phyloP scores from a whole-genome alignment of 768 basidiomycete genomes.

The Tulasnella sp. region DNA sequence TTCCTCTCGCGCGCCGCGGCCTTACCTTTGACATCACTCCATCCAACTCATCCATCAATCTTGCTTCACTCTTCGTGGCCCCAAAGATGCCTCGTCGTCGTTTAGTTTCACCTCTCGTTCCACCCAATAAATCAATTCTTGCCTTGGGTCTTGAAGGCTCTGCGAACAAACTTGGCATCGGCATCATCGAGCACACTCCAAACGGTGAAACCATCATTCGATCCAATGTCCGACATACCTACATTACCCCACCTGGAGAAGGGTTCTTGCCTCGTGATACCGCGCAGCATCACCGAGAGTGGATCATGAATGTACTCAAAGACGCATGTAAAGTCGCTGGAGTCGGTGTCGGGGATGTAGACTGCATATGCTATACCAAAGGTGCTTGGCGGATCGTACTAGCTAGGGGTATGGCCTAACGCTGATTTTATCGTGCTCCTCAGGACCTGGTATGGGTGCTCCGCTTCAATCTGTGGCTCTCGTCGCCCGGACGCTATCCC shows the following conservation, averaged over 20 bases:
- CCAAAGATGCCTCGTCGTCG: background rate
- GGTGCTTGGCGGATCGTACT: slow-evolving; percentile 46
- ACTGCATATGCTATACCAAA: slow-evolving; percentile 97
- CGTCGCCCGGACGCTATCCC: slow-evolving; percentile 84
- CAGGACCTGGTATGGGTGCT: slow-evolving; percentile 99
- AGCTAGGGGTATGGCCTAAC: background rate
- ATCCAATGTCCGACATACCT: slow-evolving; percentile 95
- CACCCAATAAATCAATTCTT: slow-evolving; percentile 39
- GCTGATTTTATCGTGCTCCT: background rate
- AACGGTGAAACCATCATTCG: slow-evolving; percentile 73
- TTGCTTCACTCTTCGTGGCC: background rate
- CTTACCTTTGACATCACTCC: background rate
- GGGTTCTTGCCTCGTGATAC: slow-evolving; percentile 96
- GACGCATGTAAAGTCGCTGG: slow-evolving; percentile 66
- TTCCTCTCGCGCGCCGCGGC: background rate
- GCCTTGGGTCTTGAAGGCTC: slow-evolving; percentile 98
- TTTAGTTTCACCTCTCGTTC: slow-evolving; percentile 20
- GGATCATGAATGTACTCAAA: slow-evolving; percentile 77
- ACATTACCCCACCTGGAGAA: slow-evolving; percentile 96
- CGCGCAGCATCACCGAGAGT: slow-evolving; percentile 91
- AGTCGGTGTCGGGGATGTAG: slow-evolving; percentile 69
- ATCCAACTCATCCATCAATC: background rate
- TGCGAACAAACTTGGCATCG: slow-evolving; percentile 95
- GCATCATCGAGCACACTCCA: slow-evolving; percentile 74
- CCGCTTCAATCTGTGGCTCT: slow-evolving; percentile 92